A percentile compares a stretch with the other conserved stretches of the same genome.
phyloP scores from a whole-genome alignment of 176 grass and related monocot species.

The Eremochloa ophiuroides region DNA sequence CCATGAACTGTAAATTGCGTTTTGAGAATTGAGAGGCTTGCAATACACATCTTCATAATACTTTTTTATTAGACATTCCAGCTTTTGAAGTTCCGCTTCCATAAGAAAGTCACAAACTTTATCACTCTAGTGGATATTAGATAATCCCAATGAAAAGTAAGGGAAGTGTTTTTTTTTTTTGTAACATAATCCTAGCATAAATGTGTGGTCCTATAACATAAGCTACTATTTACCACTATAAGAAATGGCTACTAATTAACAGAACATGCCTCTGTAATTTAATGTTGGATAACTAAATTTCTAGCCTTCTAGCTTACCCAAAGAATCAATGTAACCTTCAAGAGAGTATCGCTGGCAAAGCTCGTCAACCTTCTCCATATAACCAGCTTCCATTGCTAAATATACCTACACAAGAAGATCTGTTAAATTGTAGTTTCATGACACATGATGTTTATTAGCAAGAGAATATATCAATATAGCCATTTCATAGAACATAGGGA shows the following conservation, averaged over 20 bases:
- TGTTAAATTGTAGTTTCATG: neutral
- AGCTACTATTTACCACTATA: neutral
- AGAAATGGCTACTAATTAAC: neutral
- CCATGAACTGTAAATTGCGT: neutral
- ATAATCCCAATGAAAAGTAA: neutral
- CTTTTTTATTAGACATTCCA: neutral
- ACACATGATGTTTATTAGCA: neutral
- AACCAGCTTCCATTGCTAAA: constrained; percentile 95
- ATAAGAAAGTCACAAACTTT: neutral
- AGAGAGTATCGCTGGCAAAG: constrained; percentile 80
- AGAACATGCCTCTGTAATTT: constrained; percentile 12
- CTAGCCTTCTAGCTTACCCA: constrained; percentile 44
- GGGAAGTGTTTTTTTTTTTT: neutral
- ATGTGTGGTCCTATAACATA: neutral
- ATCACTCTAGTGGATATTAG: neutral
- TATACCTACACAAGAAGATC: constrained; percentile 53
- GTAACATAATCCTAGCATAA: constrained; percentile 8
- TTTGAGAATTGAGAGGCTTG: neutral
- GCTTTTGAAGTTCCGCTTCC: neutral
- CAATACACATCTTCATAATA: neutral
- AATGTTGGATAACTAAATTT: neutral
- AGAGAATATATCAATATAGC: neutral
- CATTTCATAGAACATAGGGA: neutral
- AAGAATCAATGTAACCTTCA: constrained; percentile 75
- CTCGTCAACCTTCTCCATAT: constrained; percentile 89